These are phyloP conservation scores for Thraustochytrium sp. DNA, from an alignment of 352 stramenopile genomes.

Conservation along the genomic window DNA sequence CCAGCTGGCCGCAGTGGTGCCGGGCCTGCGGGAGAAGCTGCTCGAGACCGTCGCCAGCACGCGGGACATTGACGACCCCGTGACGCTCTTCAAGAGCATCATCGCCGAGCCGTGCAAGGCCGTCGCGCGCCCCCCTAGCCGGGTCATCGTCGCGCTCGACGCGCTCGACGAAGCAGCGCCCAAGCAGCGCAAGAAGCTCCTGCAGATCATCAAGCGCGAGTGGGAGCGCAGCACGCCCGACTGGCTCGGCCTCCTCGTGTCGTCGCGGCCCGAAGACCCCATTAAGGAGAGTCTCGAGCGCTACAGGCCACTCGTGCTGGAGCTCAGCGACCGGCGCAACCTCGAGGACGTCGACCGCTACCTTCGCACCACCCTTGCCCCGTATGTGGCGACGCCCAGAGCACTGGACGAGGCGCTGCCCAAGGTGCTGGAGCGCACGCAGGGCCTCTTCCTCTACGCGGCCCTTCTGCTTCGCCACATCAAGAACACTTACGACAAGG, in stretches of 20 bases:
- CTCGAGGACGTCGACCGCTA: not conserved
- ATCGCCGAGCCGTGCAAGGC: not conserved
- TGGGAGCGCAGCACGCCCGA: not conserved
- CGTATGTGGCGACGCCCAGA: not conserved
- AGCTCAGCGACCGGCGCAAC: not conserved
- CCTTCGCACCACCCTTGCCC: not conserved
- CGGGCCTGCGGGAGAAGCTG: too few relatives aligned
- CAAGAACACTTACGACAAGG: not conserved
- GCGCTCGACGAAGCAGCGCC: not conserved
- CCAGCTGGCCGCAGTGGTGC: too few relatives aligned
- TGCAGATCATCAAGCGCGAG: not conserved
- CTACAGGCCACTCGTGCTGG: not conserved
- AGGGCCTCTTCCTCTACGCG: slow-evolving; percentile 1
- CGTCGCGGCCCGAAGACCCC: not conserved
- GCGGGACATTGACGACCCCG: not conserved
- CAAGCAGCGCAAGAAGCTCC: not conserved
- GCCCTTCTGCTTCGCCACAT: not conserved
- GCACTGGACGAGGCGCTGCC: not conserved
- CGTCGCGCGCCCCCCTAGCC: not conserved
- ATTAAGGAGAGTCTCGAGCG: not conserved
- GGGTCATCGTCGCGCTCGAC: not conserved
- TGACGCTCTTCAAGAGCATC: not conserved
- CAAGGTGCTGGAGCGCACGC: not conserved
- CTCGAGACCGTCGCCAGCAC: too few relatives aligned
- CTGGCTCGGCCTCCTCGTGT: not conserved